Percentiles rank a stretch among this genome's conserved stretches.
Conservation (phyloP, 2,329 filamentous ascomycete genomes). For the Colletotrichum tropicale region DNA sequence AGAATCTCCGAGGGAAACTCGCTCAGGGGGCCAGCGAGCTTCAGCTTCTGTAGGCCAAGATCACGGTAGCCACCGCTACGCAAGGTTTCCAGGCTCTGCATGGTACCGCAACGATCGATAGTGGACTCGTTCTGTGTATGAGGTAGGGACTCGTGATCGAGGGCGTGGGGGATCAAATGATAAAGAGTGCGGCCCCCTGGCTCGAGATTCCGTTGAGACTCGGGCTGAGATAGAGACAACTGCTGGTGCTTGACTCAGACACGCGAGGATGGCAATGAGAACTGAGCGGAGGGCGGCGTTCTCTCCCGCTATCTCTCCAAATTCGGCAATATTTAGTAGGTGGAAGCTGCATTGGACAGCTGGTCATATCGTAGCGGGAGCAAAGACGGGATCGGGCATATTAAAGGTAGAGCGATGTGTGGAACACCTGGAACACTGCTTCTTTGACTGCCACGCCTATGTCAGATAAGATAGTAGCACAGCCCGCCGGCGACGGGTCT, state of each 20-base stretch:
- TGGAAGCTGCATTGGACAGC: not conserved
- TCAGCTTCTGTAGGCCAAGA: conserved; percentile 35
- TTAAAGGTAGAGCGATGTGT: not conserved
- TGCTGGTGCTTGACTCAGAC: not conserved
- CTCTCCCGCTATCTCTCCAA: not conserved
- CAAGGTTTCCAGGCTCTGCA: conserved; percentile 36
- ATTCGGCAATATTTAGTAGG: not conserved
- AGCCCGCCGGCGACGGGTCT: not conserved
- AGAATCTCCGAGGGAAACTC: conserved; percentile 45
- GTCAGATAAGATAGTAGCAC: not conserved
- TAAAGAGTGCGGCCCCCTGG: not conserved
- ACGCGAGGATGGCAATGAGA: not conserved
- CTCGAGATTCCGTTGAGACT: not conserved
- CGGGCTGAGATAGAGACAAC: not conserved
- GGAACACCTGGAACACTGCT: not conserved
- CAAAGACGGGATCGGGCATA: not conserved
- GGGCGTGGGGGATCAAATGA: not conserved
- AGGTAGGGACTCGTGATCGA: not conserved
- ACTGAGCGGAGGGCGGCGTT: not conserved
- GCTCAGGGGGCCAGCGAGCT: conserved; percentile 35
- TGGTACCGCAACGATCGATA: conserved; percentile 7
- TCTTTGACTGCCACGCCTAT: not conserved
- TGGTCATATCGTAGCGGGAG: not conserved
- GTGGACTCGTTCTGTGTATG: not conserved
- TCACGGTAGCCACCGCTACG: conserved; percentile 32